phyloP scores from a whole-genome alignment of 2,329 filamentous ascomycete species.

The Ramichloridium luteum region DNA sequence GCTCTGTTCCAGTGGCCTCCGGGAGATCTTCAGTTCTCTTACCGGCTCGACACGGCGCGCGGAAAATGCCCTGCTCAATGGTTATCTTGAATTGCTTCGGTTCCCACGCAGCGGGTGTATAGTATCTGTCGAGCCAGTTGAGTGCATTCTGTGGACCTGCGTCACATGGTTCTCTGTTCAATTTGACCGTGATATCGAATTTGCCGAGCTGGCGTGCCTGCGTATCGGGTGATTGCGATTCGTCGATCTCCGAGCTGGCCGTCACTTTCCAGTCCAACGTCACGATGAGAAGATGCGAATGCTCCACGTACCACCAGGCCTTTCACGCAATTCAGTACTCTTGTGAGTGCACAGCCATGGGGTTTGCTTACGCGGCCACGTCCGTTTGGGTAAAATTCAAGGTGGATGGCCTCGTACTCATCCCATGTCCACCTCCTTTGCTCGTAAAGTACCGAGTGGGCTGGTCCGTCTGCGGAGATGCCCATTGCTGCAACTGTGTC shows the following conservation, averaged over 20 bases:
- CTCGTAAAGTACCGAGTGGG: slow-evolving; percentile 1
- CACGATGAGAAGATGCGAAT: neutral
- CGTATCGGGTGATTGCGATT: neutral
- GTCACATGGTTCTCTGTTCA: slow-evolving; percentile 1
- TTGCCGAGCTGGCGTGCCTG: neutral
- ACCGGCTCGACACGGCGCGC: neutral
- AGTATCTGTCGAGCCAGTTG: slow-evolving; percentile 1
- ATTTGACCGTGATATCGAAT: slow-evolving; percentile 1
- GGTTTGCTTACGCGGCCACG: neutral
- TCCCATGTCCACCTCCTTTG: neutral
- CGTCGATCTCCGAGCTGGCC: neutral
- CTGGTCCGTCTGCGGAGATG: neutral
- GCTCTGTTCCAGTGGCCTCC: neutral
- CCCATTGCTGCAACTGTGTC: no score
- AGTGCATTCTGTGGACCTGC: slow-evolving; percentile 1
- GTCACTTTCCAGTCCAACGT: slow-evolving; percentile 1
- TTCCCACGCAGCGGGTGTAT: neutral
- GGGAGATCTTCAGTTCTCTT: slow-evolving; percentile 1
- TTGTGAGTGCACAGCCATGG: no score
- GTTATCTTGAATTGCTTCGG: neutral
- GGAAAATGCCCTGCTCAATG: slow-evolving; percentile 1
- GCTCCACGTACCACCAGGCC: neutral
- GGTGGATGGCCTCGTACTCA: slow-evolving; percentile 1
- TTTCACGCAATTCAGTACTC: no score
- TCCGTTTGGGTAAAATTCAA: slow-evolving; percentile 1